Base-by-base conservation (phyloP, 164 flowering plant genomes). In the Vitis rupestris region DNA sequence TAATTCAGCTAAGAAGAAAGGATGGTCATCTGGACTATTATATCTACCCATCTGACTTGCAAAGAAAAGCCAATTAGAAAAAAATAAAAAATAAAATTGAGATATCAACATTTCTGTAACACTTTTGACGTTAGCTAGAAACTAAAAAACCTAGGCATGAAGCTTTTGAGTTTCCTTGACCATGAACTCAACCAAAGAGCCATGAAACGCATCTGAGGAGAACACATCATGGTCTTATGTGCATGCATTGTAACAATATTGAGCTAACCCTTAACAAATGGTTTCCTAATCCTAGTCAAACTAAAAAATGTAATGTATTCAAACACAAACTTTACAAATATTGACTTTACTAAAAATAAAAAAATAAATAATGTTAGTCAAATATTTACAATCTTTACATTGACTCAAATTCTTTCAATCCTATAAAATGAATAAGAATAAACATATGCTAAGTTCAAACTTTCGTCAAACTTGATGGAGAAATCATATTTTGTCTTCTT, bases 1-100 rank as follows among this genome's bases (percentile, higher is more conserved):
- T 61, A 89, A 79, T 60, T 75, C 82, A 9, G 73, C 65, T 2
- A 85, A 85, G 63, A 87, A 89, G 76, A 89, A 89, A 47, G 94
- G 83, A 72, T 86, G 91, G 67, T 89, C 94, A 64, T 89, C 91
- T 1, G 90, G 89, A 75, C 85, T 84, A 59, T 77, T 78, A 75
- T 86, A 89, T 75, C 90, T 78, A 57, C 91, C 94, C 63, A 86
- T 85, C 91, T 89, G 58, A 47, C 53, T 9, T 66, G 44, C 23
- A 73, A 52, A 12, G 49, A 16, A 69, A 52, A 37, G 7, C 1
- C 30, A 66, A 56, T 66, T 31, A 68, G 57, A 23, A 64, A 64
- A 64, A 17, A 17, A 19, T 30, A 13, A 8, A 5, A 54, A 54
- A 0, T 19, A 13, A 7, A 7, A 31, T 31, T 31, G 44, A 31